These are phyloP conservation scores for Fusarium sp. DNA, from an alignment of 2,329 filamentous ascomycete species.

Conservation along the genomic window DNA sequence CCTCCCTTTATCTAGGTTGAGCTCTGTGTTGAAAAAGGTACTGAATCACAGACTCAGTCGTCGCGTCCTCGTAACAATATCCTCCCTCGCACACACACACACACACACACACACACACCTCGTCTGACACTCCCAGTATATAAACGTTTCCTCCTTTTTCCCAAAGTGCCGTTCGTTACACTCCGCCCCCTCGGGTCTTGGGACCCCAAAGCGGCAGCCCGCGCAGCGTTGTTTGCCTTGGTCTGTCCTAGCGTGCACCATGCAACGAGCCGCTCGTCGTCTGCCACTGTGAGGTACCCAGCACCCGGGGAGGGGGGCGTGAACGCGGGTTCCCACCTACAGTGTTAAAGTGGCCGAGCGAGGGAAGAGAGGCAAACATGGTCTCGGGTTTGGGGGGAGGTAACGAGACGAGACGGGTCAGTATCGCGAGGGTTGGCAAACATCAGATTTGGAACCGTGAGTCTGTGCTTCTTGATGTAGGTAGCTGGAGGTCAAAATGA, in stretches of 20 bases:
- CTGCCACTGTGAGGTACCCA: constrained; percentile 19
- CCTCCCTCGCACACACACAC: constrained; percentile 12
- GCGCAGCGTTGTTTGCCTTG: constrained; percentile 23
- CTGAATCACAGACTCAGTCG: background rate
- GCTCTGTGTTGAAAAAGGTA: background rate
- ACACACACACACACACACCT: constrained; percentile 1
- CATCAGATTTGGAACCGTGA: background rate
- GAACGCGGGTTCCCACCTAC: constrained; percentile 5
- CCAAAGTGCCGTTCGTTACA: constrained; percentile 30
- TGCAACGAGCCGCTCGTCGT: constrained; percentile 22
- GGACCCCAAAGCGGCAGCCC: constrained; percentile 27
- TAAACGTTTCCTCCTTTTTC: background rate
- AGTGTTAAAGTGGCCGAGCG: constrained; percentile 12
- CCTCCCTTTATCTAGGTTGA: background rate
- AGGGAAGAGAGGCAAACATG: constrained; percentile 30
- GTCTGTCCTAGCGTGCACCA: constrained; percentile 24
- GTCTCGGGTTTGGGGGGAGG: constrained; percentile 27
- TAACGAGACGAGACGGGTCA: constrained; percentile 33
- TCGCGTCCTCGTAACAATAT: constrained; percentile 1
- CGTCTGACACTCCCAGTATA: constrained; percentile 16
- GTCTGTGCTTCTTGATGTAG: background rate
- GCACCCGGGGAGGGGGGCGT: background rate
- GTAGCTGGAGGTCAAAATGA: background rate
- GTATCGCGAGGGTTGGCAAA: constrained; percentile 25
- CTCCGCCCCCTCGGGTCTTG: constrained; percentile 29